A percentile compares a stretch with the other conserved stretches of the same genome.
Evolutionary conservation across 805 yeast genomes (phyloP).

Genomic region (Pichia sporocuriosa): DNA sequence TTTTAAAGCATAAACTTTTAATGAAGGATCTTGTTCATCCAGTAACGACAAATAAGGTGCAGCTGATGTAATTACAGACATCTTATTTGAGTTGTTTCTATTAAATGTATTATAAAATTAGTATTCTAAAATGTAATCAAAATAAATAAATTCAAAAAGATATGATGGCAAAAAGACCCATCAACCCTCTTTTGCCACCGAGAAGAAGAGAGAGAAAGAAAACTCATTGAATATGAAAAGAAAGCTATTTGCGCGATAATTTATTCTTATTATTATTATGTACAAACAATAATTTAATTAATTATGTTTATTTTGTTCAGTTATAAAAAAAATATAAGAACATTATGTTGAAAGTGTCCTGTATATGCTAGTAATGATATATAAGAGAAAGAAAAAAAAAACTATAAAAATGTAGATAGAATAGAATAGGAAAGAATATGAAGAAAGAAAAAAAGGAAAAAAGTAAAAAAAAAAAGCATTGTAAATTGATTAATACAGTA

Average conservation of each 20-base stretch:
- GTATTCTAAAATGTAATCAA: too few species aligned
- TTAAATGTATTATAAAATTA: too few species aligned
- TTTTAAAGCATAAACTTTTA: conserved; percentile 78
- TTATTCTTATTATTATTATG: too few species aligned
- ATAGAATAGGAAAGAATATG: neutral
- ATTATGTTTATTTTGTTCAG: neutral
- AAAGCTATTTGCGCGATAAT: neutral
- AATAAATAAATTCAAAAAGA: too few species aligned
- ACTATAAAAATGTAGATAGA: neutral
- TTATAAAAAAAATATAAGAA: neutral
- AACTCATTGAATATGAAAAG: too few species aligned
- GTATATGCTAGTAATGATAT: neutral
- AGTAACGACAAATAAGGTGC: conserved; percentile 88
- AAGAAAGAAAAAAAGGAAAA: neutral
- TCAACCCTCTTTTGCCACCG: conserved; percentile 10
- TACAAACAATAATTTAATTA: too few species aligned
- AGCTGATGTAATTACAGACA: conserved; percentile 55
- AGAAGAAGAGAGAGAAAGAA: too few species aligned
- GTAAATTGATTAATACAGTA: conserved; percentile 3
- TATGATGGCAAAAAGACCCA: neutral
- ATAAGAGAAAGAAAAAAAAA: conserved; percentile 1
- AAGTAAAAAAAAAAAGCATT: conserved; percentile 2
- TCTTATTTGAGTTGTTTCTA: conserved; percentile 5
- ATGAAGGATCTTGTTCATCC: conserved; percentile 68
- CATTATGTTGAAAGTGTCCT: conserved; percentile 7